A percentile compares a stretch with the other conserved stretches of the same genome.
These are phyloP conservation scores for Nyctanthes arbortristis DNA, from an alignment of 257 asterid genomes.

Conservation along the genomic window DNA sequence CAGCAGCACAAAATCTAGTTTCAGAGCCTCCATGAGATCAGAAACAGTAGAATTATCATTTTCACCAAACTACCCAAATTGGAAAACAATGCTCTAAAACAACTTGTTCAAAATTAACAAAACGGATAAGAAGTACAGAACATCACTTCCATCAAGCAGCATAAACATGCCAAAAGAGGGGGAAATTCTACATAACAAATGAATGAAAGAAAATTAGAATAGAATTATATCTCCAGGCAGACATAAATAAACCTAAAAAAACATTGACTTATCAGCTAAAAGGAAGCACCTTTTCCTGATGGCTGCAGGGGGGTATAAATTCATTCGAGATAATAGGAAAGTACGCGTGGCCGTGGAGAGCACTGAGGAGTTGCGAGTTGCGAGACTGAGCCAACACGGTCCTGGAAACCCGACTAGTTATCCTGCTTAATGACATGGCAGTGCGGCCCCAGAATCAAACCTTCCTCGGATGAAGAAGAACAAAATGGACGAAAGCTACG, in stretches of 20 bases:
- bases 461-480: not conserved
- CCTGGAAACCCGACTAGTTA: slow-evolving; percentile 54
- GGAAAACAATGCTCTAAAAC: not conserved
- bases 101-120: not conserved
- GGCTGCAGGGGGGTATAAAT: slow-evolving; percentile 31
- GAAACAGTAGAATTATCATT: not conserved
- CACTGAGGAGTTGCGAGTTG: slow-evolving; percentile 37
- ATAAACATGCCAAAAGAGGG: not conserved
- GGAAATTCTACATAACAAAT: not conserved
- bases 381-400: slow-evolving; percentile 42
- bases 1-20: not conserved
- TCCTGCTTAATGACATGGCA: slow-evolving; percentile 57
- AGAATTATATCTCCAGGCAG: not conserved
- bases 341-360: slow-evolving; percentile 34
- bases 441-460: not conserved
- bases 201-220: not conserved
- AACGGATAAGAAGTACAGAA: not conserved
- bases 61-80: not conserved
- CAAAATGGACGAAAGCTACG: not conserved
- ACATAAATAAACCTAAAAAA: slow-evolving; percentile 36
- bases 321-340: slow-evolving; percentile 31
- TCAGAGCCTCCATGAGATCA: not conserved
- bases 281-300: slow-evolving; percentile 41
- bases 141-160: not conserved
- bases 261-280: slow-evolving; percentile 21